Conservation (phyloP, 2,329 filamentous ascomycete genomes). For the Aureobasidium sp. region DNA sequence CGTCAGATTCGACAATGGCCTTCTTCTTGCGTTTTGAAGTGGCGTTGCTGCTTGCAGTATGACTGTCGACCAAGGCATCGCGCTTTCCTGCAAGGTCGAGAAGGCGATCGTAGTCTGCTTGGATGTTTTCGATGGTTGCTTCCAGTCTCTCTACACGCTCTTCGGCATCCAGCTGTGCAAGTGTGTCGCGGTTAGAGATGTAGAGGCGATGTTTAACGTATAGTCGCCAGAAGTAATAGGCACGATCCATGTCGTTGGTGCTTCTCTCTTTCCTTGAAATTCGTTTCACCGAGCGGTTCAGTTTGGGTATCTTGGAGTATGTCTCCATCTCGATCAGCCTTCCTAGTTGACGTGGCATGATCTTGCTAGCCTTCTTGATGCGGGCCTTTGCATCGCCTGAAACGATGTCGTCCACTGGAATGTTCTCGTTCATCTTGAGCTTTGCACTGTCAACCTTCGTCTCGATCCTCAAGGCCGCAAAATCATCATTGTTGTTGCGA, state of each 20-base stretch:
- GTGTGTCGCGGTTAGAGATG: slow-evolving; percentile 62
- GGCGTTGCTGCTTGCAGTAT: background rate
- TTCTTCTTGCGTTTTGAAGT: slow-evolving; percentile 7
- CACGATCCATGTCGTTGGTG: slow-evolving; percentile 52
- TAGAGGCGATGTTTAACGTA: slow-evolving; percentile 73
- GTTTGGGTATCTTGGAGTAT: slow-evolving; percentile 48
- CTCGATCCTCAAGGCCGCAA: slow-evolving; percentile 41
- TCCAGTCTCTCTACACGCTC: slow-evolving; percentile 69
- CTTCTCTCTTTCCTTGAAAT: slow-evolving; percentile 39
- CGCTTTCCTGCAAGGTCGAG: slow-evolving; percentile 43
- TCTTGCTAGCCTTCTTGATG: slow-evolving; percentile 59
- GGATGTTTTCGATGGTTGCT: slow-evolving; percentile 59
- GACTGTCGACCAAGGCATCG: slow-evolving; percentile 13
- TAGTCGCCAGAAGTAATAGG: slow-evolving; percentile 65
- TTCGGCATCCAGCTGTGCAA: slow-evolving; percentile 60
- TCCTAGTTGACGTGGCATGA: slow-evolving; percentile 68
- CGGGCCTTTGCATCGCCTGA: slow-evolving; percentile 45
- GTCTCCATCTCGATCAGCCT: slow-evolving; percentile 70
- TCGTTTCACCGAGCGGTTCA: slow-evolving; percentile 42
- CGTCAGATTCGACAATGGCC: slow-evolving; percentile 14
- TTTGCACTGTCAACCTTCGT: slow-evolving; percentile 41
- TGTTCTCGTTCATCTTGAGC: slow-evolving; percentile 46
- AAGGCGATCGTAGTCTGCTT: slow-evolving; percentile 65
- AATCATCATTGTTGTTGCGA: slow-evolving; percentile 37
- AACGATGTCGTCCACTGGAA: slow-evolving; percentile 53